Conservation (phyloP, 192 early-diverging fungal species). For the Dissophora globulifera region DNA sequence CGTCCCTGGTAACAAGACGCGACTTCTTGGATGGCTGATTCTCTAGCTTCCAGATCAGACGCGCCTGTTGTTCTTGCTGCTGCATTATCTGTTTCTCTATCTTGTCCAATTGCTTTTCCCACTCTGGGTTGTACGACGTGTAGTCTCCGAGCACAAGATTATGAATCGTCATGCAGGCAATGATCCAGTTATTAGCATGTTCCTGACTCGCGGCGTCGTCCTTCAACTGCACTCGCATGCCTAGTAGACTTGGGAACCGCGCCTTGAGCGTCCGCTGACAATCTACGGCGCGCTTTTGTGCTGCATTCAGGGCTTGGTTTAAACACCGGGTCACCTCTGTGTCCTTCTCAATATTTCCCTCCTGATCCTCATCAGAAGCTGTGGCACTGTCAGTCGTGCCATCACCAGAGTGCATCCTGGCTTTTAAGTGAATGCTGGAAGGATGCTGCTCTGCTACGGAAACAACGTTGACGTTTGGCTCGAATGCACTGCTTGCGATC, state of each 20-base stretch:
- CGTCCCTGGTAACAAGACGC: no score
- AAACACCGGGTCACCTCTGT: neutral
- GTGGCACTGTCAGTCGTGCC: neutral
- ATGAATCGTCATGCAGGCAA: slow-evolving; percentile 40
- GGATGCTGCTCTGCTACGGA: neutral
- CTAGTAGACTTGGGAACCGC: slow-evolving; percentile 44
- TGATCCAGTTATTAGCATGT: slow-evolving; percentile 18
- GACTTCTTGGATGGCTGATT: neutral
- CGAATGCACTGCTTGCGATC: slow-evolving; percentile 1
- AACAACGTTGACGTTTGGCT: slow-evolving; percentile 6
- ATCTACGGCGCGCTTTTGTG: slow-evolving; percentile 25
- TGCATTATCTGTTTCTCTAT: slow-evolving; percentile 6
- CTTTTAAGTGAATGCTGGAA: neutral
- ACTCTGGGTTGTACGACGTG: slow-evolving; percentile 8
- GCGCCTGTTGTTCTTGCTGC: slow-evolving; percentile 22
- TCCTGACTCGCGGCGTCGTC: slow-evolving; percentile 13
- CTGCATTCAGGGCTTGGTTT: slow-evolving; percentile 3
- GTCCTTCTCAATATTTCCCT: neutral
- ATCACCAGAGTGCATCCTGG: neutral
- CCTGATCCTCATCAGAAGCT: neutral
- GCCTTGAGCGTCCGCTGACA: slow-evolving; percentile 33
- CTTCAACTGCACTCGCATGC: slow-evolving; percentile 35
- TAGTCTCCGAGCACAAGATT: slow-evolving; percentile 43
- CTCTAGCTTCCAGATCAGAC: slow-evolving; percentile 15
- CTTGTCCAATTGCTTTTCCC: slow-evolving; percentile 27